A percentile compares a stretch with the other conserved stretches of the same genome.
Conservation (phyloP, 805 yeast genomes). For the Wickerhamomyces ciferrii region DNA sequence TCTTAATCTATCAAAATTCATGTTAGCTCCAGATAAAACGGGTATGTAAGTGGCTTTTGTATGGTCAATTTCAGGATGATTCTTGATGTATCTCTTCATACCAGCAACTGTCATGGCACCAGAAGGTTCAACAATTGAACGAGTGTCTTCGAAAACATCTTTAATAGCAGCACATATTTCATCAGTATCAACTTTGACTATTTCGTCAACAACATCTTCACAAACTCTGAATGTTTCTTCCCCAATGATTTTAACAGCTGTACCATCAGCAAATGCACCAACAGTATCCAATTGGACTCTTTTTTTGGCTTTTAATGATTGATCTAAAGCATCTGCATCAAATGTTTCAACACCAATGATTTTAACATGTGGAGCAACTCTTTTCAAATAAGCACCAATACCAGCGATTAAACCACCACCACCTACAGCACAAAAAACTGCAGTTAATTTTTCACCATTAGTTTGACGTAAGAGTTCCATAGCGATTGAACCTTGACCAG, state of each 20-base stretch:
- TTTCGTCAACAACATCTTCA: constrained; percentile 79
- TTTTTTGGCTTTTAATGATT: constrained; percentile 52
- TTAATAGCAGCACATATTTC: constrained; percentile 97
- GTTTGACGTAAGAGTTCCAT: constrained; percentile 89
- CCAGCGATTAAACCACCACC: constrained; percentile 98
- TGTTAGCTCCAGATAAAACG: constrained; percentile 91
- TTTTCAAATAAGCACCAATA: constrained; percentile 80
- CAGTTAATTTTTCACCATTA: constrained; percentile 67
- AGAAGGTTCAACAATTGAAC: constrained; percentile 92
- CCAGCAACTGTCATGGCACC: constrained; percentile 98
- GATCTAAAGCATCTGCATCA: constrained; percentile 91
- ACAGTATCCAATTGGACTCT: constrained; percentile 61
- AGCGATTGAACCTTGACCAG: constrained; percentile 98
- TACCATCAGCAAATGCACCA: constrained; percentile 98
- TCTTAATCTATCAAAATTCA: constrained; percentile 94
- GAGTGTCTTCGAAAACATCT: constrained; percentile 93
- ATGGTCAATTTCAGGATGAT: constrained; percentile 69
- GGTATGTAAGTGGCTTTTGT: constrained; percentile 71
- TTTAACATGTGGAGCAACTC: constrained; percentile 96
- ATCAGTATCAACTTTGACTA: constrained; percentile 80
- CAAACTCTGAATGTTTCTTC: constrained; percentile 86
- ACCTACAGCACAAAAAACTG: constrained; percentile 90
- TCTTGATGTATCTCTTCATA: constrained; percentile 69
- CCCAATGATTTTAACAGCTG: constrained; percentile 89
- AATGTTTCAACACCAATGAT: constrained; percentile 93